Percentiles rank a stretch among this genome's conserved stretches.
These are phyloP conservation scores for Penicillium sp. DNA, from an alignment of 2,329 filamentous ascomycete genomes.

Conservation along the genomic window DNA sequence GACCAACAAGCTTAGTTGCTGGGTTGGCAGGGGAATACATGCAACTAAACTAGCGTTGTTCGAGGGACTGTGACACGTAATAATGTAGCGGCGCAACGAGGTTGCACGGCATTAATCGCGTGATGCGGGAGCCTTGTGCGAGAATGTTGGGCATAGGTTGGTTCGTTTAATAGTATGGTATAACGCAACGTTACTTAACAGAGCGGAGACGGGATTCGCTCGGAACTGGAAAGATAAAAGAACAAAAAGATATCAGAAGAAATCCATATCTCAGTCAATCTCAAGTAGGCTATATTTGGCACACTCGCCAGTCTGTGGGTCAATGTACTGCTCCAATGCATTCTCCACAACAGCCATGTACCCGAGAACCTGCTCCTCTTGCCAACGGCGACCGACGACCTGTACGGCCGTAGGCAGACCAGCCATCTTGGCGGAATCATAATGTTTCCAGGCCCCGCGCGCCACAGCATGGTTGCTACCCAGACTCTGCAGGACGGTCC, in stretches of 20 bases:
- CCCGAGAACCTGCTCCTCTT: slow-evolving; percentile 84
- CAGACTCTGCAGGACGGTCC: slow-evolving; percentile 33
- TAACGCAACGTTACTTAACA: background rate
- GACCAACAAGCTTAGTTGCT: background rate
- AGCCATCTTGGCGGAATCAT: slow-evolving; percentile 79
- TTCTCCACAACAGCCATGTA: slow-evolving; percentile 78
- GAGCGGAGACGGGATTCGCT: background rate
- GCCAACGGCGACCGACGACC: slow-evolving; percentile 73
- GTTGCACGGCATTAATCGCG: slow-evolving; percentile 3
- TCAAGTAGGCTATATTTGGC: slow-evolving; percentile 39
- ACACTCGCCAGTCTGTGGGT: slow-evolving; percentile 32
- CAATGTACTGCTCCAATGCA: slow-evolving; percentile 58
- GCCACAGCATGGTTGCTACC: slow-evolving; percentile 73
- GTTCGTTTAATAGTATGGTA: background rate
- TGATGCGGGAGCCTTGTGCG: background rate
- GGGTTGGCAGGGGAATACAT: background rate
- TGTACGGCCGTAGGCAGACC: slow-evolving; percentile 86
- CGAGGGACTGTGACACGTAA: background rate
- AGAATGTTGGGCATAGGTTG: background rate
- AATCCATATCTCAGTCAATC: slow-evolving; percentile 29
- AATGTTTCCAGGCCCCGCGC: slow-evolving; percentile 79
- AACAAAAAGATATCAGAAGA: background rate
- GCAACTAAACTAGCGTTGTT: background rate
- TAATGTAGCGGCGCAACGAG: background rate
- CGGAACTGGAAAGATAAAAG: background rate